Base-by-base conservation (phyloP, 192 early-diverging fungal genomes). In the Coemansia sp. region DNA sequence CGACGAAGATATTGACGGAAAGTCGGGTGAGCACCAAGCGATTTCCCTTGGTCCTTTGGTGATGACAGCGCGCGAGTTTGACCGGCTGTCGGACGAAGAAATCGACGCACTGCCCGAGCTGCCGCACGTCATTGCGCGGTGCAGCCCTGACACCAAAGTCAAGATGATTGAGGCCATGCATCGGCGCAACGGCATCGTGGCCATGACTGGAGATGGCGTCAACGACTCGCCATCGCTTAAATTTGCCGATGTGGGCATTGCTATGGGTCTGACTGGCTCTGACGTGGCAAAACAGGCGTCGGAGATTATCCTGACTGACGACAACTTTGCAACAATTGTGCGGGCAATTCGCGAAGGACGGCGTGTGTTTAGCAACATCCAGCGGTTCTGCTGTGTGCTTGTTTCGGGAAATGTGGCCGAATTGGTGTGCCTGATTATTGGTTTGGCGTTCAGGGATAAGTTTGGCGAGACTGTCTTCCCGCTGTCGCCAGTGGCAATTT, bases 141-240 rank as follows among this genome's bases (percentile, higher is more conserved):
- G 93, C 81, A 85, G 84, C 61, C 96, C 96, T 16, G 95, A 98
- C 65, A 96, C 94, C 74, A 98, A 98, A 79, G 88, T 96, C 63
- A 97, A 98, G 74, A 96, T 98, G 82, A 94, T 98, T 59, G 86
- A 89, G 68, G 93, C 94, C 14, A 82, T 98, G 57, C 94, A 98
- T 74, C 79, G 85, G 45, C 84, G 87, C 58, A 80, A 80, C 19
- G 83, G 85, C 47, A 87, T 89, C 64, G 87, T 88, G 57, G 93
- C 88, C 51, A 95, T 95, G 93, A 95, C 95, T 45, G 96, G 96
- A 70, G 90, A 92, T 74, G 90, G 90, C 63, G 89, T 90, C 47
- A 92, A 92, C 75, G 90, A 92, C 75, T 84, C 87, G 47, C 90
- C 90, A 9, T 83, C 84, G 73, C 82, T 92, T 50, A 90, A 90